Evolutionary conservation across 345 rosid species (phyloP).

Genomic region (Euphorbia pulcherrima): DNA sequence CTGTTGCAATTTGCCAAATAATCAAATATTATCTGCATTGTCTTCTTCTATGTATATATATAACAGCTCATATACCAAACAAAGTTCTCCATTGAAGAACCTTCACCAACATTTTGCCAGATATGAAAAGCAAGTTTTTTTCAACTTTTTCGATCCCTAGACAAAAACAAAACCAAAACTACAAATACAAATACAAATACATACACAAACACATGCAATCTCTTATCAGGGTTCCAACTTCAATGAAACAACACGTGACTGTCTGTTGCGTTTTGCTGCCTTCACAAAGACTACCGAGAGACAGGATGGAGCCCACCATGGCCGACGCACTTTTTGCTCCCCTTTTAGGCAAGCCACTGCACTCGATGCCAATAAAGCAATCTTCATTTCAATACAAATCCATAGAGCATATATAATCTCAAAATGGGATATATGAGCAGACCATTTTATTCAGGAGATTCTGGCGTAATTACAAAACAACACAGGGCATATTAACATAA

Average conservation of each 20-base stretch:
- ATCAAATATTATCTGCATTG: too few species aligned
- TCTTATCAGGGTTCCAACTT: constrained; percentile 45
- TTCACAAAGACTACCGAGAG: constrained; percentile 73
- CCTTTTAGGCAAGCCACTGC: constrained; percentile 98
- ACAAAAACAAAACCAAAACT: constrained; percentile 34
- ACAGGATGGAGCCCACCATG: constrained; percentile 99
- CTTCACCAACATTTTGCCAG: constrained; percentile 26
- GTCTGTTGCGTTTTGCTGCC: constrained; percentile 90
- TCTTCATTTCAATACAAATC: background rate
- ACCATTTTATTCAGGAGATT: background rate
- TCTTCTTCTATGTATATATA: too few species aligned
- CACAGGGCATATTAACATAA: background rate
- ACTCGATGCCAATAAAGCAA: constrained; percentile 15
- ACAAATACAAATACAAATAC: constrained; percentile 47
- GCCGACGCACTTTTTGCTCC: constrained; percentile 86
- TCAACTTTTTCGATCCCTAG: constrained; percentile 35
- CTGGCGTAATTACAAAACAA: background rate
- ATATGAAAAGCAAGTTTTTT: constrained; percentile 25
- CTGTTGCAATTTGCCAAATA: too few species aligned
- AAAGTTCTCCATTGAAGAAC: too few species aligned
- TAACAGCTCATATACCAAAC: too few species aligned
- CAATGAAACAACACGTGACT: constrained; percentile 89
- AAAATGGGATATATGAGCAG: background rate
- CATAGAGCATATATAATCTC: background rate
- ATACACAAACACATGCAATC: background rate